Evolutionary conservation across 495 filamentous ascomycete species (phyloP), one percentile per base, ranked within the genome.

Genomic region (Cladorrhinum samala): DNA sequence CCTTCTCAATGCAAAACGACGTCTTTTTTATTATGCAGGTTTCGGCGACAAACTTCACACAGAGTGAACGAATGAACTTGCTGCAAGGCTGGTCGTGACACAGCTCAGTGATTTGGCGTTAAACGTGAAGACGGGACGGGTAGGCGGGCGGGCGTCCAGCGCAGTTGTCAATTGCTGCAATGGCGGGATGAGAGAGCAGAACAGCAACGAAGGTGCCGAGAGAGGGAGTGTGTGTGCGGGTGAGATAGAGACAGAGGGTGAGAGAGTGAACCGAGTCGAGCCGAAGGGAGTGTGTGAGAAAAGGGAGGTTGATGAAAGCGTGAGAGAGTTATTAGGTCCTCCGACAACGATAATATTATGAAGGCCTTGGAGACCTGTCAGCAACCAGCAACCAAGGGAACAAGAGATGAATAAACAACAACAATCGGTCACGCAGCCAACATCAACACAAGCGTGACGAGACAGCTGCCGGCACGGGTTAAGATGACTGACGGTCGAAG

Each of bases 1-100:
- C 63, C 59, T 54, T 58, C 59, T 68, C 58, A 71, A 70, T 72
- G 69, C 69, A 57, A 73, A 64, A 60, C 47, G 52, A 33, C 6
- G 27, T 11, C 27, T 33, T 33, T 33, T 14, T n/a, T 9, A 60
- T 58, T 59, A 66, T 63, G 58, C 56, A 47, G 52, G 56, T 53
- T 60, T 57, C 55, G 55, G 60, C 57, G 55, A 63, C 60, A 53
- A 23, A n/a, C 55, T 54, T 55, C 46, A 54, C 30, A 7, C 43
- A 54, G 56, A 59, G 50, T 37, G 52, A 55, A 51, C 23, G 55
- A 56, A 33, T 33, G 27, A 25, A 52, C 8, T 14, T n/a, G 39
- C 39, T 41, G 39, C 39, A n/a, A n/a, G n/a, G n/a, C n/a, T n/a
- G n/a, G n/a, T n/a, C n/a, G n/a, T n/a, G n/a, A n/a, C n/a, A n/a